These are phyloP conservation scores for Fusarium gaditjirri DNA, from an alignment of 2,329 filamentous ascomycete genomes.

Conservation along the genomic window DNA sequence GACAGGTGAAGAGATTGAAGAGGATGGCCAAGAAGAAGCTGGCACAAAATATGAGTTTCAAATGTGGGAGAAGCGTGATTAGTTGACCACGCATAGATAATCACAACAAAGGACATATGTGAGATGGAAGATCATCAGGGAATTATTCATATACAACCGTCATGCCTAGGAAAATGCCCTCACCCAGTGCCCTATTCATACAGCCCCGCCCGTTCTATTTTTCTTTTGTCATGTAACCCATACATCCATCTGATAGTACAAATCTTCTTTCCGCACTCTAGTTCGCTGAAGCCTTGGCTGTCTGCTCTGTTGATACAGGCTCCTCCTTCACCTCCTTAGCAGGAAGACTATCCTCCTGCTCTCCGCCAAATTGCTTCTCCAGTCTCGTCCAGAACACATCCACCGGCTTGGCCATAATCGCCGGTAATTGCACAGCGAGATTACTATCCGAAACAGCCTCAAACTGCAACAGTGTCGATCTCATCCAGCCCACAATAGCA, in stretches of 20 bases:
- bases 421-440: constrained; percentile 47
- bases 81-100: background rate
- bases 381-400: constrained; percentile 59
- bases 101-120: constrained; percentile 15
- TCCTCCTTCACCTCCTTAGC: constrained; percentile 34
- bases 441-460: constrained; percentile 61
- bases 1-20: constrained; percentile 71
- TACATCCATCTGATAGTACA: constrained; percentile 43
- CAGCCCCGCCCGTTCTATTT: constrained; percentile 22
- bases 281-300: constrained; percentile 38
- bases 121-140: constrained; percentile 34
- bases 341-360: constrained; percentile 40
- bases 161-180: constrained; percentile 13
- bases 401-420: constrained; percentile 51
- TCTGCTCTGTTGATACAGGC: constrained; percentile 8
- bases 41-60: constrained; percentile 76
- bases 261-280: constrained; percentile 8
- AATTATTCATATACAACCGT: constrained; percentile 32
- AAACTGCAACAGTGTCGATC: constrained; percentile 58
- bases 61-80: constrained; percentile 71
- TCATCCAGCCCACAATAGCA: constrained; percentile 68
- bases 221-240: constrained; percentile 5
- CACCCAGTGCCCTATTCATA: constrained; percentile 36
- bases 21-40: constrained; percentile 69
- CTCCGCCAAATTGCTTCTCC: constrained; percentile 52